Percentiles rank a stretch among this genome's conserved stretches.
These are phyloP conservation scores for Myriosclerotinia duriaeana DNA, from an alignment of 2,329 filamentous ascomycete genomes.

Conservation along the genomic window DNA sequence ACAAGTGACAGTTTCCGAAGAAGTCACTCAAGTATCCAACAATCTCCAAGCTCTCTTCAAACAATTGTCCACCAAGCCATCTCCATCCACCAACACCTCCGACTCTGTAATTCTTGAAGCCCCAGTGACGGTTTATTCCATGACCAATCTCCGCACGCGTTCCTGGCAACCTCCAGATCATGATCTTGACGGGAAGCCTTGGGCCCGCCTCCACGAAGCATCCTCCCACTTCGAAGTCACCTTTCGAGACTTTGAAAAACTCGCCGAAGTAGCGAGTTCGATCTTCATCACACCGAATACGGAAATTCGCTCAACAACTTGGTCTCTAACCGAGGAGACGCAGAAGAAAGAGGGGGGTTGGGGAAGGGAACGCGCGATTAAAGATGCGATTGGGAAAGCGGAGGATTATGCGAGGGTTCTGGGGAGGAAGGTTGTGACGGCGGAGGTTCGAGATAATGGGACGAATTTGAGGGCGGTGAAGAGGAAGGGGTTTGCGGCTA, in stretches of 20 bases:
- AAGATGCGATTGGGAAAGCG: background rate
- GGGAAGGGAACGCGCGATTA: background rate
- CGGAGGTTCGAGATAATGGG: background rate
- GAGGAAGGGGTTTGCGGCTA: background rate
- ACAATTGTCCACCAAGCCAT: background rate
- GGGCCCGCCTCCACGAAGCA: background rate
- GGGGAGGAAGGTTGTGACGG: background rate
- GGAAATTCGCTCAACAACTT: constrained; percentile 3
- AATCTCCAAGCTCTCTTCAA: constrained; percentile 15
- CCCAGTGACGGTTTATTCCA: background rate
- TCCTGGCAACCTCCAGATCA: background rate
- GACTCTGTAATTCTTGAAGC: background rate
- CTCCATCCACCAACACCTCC: background rate
- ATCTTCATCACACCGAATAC: constrained; percentile 5
- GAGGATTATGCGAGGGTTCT: constrained; percentile 4
- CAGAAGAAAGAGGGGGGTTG: no score
- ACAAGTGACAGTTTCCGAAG: constrained; percentile 4
- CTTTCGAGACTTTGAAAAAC: background rate
- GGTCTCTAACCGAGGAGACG: background rate
- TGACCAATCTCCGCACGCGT: constrained; percentile 3
- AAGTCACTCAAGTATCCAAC: constrained; percentile 9
- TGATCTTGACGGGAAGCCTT: background rate
- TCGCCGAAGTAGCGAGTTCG: constrained; percentile 3
- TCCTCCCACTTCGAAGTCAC: constrained; percentile 7
- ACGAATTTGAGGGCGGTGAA: background rate